phyloP scores from a whole-genome alignment of 257 asterid genomes.

The Datura wrightii region DNA sequence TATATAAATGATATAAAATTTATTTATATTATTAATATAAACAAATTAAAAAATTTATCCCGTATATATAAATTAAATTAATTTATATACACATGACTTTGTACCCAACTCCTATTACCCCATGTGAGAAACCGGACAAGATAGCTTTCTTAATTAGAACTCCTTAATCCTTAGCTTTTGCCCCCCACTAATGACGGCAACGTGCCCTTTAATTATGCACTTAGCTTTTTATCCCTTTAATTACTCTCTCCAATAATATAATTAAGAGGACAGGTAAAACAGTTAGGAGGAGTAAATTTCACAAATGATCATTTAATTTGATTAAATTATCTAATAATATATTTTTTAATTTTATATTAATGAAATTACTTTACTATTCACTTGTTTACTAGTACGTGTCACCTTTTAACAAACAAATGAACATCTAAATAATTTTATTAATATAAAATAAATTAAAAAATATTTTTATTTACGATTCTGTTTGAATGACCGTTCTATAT shows the following conservation, averaged over 20 bases:
- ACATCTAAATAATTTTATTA: no score
- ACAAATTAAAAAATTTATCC: neutral
- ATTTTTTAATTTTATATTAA: neutral
- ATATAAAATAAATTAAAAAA: neutral
- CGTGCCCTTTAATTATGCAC: slow-evolving; percentile 41
- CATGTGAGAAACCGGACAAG: slow-evolving; percentile 25
- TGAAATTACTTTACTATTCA: neutral
- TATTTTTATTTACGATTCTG: neutral
- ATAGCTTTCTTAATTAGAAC: neutral
- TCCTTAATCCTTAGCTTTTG: neutral
- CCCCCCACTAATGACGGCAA: neutral
- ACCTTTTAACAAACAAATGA: no score
- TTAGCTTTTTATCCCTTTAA: neutral
- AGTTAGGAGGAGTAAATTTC: slow-evolving; percentile 53
- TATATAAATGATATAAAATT: neutral
- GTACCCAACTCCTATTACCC: neutral
- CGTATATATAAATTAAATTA: neutral
- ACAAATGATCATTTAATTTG: no score
- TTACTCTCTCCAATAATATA: neutral
- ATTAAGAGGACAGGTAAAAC: slow-evolving; percentile 28
- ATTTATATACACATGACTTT: neutral
- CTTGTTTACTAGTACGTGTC: no score
- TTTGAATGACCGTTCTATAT: neutral
- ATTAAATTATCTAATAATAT: neutral
- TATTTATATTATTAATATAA: neutral